These are phyloP conservation scores for Ilyonectria robusta DNA, from an alignment of 2,329 filamentous ascomycete genomes.

Conservation along the genomic window DNA sequence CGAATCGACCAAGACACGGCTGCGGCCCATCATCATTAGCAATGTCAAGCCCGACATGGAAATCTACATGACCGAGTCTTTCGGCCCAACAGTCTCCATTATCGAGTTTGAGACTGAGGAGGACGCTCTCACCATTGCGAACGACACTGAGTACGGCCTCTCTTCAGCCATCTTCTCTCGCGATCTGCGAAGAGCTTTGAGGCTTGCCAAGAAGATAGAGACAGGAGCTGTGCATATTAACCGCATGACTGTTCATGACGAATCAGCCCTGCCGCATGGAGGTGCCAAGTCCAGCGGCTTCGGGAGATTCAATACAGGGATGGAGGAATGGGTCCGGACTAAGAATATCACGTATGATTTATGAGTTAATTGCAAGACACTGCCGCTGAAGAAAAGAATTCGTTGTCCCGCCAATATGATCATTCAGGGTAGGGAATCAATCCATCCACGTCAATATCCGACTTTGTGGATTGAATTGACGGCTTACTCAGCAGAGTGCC, in stretches of 20 bases:
- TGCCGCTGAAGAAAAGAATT: too few species aligned
- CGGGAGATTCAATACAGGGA: constrained; percentile 19
- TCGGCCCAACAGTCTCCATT: constrained; percentile 79
- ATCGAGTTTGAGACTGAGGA: constrained; percentile 76
- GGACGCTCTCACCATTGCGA: constrained; percentile 80
- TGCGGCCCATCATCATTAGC: constrained; percentile 77
- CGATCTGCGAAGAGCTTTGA: constrained; percentile 70
- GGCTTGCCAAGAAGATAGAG: constrained; percentile 72
- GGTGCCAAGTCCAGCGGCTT: constrained; percentile 30
- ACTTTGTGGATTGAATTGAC: too few species aligned
- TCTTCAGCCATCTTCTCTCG: constrained; percentile 78
- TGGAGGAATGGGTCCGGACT: constrained; percentile 21
- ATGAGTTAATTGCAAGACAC: too few species aligned
- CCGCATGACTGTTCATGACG: constrained; percentile 28
- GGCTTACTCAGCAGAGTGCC: too few species aligned
- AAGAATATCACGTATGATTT: constrained; percentile 26
- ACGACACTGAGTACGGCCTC: constrained; percentile 86
- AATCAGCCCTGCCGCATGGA: constrained; percentile 24
- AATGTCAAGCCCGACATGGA: constrained; percentile 74
- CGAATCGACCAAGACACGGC: constrained; percentile 51
- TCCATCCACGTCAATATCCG: too few species aligned
- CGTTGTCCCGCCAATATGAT: neutral
- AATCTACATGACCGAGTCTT: constrained; percentile 81
- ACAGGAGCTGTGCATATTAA: constrained; percentile 66
- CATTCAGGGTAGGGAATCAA: neutral